Base-by-base conservation (phyloP, 768 basidiomycete genomes). In the Russula lepida region DNA sequence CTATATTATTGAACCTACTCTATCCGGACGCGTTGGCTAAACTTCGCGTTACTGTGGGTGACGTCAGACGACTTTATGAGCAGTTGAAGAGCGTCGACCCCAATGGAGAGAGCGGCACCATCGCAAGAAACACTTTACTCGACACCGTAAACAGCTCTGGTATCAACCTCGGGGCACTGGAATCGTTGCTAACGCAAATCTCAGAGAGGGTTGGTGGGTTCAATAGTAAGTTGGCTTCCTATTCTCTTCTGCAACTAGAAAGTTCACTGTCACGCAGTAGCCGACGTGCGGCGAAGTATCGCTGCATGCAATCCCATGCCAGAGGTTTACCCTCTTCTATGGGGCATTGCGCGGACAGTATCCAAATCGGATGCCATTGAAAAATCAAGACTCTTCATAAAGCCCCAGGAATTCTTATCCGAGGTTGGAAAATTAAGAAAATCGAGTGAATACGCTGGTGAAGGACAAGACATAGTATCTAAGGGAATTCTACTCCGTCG, bases 351-450 rank as follows among this genome's bases (percentile, higher is more conserved):
- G 27, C 71, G 74, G 39, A 77, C 75, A 46, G 71, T 92, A 28
- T 74, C 76, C 3, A 69, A 74, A 23, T 77, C 83, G 0, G 62
- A 76, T 0, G 73, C 81, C n/a, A 70, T 90, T 41, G 78, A 85
- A 72, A 87, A 85, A 67, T 74, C 87, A 0, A 78, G 77, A 9
- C 74, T 91, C 37, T 91, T 90, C 68, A 79, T 92, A 69, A 89
- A 86, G 68, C 79, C 87, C 2, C 74, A 70, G 11, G 86, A 91
- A 64, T 78, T 91, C n/a, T 74, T 87, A 6, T 85, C 88, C 66
- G 84, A 84, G 7, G 71, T 84, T 23, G 70, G 77, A 12, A 78
- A 72, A 37, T 67, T 83, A 39, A 71, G 73, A 1, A 70, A 76
- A 7, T 59, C 76, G 37, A 76, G 74, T 21, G 69, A 66, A 21